These are phyloP conservation scores for Penicillium sp. DNA, from an alignment of 2,329 filamentous ascomycete genomes.

Conservation along the genomic window DNA sequence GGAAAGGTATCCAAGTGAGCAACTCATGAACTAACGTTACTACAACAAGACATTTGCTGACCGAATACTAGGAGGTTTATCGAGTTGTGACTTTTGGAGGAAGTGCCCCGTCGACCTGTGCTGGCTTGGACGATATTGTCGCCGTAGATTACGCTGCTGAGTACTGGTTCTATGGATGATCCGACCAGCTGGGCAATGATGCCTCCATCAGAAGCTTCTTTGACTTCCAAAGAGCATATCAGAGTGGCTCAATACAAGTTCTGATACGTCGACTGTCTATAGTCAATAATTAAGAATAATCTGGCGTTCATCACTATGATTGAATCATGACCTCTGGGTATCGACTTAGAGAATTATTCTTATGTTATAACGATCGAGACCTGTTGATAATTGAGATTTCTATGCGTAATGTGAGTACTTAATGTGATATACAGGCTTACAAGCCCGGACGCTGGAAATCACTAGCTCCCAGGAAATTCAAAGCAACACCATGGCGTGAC, in stretches of 20 bases:
- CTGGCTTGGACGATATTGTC: conserved; percentile 29
- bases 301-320: background rate
- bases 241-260: background rate
- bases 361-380: background rate
- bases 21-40: background rate
- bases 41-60: conserved; percentile 9
- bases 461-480: background rate
- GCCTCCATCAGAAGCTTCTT: background rate
- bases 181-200: background rate
- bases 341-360: background rate
- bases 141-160: conserved; percentile 42
- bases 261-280: background rate
- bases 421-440: background rate
- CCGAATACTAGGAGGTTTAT: conserved; percentile 38
- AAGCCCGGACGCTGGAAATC: background rate
- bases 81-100: conserved; percentile 41
- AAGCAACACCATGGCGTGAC: background rate
- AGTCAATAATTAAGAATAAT: background rate
- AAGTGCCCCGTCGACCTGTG: conserved; percentile 34
- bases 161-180: conserved; percentile 45
- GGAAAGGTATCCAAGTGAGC: conserved; percentile 32
- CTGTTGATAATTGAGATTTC: background rate
- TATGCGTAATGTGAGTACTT: background rate
- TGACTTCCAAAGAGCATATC: background rate
- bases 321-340: background rate